Evolutionary conservation across 2,329 filamentous ascomycete genomes (phyloP).

Genomic region (Neurospora sp.): DNA sequence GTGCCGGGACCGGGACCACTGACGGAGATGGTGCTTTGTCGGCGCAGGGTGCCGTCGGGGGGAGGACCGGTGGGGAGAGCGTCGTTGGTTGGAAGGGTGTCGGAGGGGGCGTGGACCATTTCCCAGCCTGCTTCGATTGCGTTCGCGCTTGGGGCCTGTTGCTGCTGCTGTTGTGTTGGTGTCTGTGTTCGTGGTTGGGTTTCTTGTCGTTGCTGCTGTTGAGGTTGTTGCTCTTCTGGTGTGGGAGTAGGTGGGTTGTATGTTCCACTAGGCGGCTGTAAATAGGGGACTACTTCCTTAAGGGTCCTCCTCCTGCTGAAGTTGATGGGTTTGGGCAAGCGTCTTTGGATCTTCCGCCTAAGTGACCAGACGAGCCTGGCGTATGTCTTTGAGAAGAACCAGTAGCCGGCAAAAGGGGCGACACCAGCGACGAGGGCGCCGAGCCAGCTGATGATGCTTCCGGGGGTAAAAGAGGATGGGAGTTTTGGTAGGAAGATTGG

Average conservation of each 20-base stretch:
- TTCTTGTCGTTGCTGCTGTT: conserved; percentile 1
- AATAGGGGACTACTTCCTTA: conserved; percentile 1
- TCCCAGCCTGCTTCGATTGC: background rate
- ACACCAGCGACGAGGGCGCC: conserved; percentile 31
- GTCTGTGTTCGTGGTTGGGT: conserved; percentile 1
- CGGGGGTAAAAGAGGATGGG: conserved; percentile 26
- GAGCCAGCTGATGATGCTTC: conserved; percentile 34
- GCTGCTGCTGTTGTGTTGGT: conserved; percentile 6
- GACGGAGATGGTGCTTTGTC: conserved; percentile 37
- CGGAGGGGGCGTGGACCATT: conserved; percentile 10
- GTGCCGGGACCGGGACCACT: conserved; percentile 21
- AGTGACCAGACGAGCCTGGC: conserved; percentile 20
- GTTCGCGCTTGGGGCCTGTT: conserved; percentile 17
- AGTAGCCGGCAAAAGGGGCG: conserved; percentile 38
- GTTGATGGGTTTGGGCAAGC: conserved; percentile 10
- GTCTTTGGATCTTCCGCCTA: conserved; percentile 5
- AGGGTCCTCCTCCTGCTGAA: conserved; percentile 1
- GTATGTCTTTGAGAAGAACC: conserved; percentile 31
- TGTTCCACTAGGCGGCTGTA: background rate
- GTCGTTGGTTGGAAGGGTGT: conserved; percentile 18
- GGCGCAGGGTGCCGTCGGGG: conserved; percentile 26
- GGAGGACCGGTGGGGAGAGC: conserved; percentile 17
- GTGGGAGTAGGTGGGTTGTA: background rate
- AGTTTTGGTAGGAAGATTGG: conserved; percentile 38
- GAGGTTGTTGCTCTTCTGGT: background rate